Base-by-base conservation (phyloP, 192 early-diverging fungal species). In the Geranomyces michiganensis region DNA sequence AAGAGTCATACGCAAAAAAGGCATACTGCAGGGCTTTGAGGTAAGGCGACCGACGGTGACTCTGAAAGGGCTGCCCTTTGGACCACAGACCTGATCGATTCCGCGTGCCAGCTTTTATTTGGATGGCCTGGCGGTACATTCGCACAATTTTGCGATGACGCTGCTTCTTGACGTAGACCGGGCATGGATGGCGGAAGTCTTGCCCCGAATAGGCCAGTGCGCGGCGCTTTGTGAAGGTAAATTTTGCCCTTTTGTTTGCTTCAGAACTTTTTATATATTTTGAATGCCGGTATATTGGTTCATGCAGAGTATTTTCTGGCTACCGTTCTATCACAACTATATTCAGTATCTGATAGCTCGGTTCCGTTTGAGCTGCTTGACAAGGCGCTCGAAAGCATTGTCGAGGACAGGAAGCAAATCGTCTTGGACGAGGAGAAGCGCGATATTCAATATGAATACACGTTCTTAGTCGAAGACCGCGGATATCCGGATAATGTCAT, bases 101-200 rank as follows among this genome's bases (percentile, higher is more conserved):
- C 51, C n/a, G 51, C 51, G 4, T 53, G 7, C 3, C 51, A 60
- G 58, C 8, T 32, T 31, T 17, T 60, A 60, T 17, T 31, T 60
- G 58, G 58, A 60, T 17, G 58, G 58, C 5, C 8, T 60, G 58
- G 58, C 58, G 15, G 58, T 60, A 19, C 58, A 33, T 33, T 60
- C 58, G 17, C 29, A 19, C 19, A 60, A 60, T 60, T 60, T 60
- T 29, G 58, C 58, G 4, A 60, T 29, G 27, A 27, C 58, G 24
- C 24, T 60, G 15, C 31, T 60, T 17, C 29, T 60, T 32, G 29
- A 60, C 17, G 30, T 29, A 29, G 58, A 60, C 58, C 17, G 29
- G 8, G 6, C 3, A 26, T 53, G 51, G 51, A 8, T 60, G 5
- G 17, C 5, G 5, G 19, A 6, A 27, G 31, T 60, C 8, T 1